phyloP scores from a whole-genome alignment of 176 grass and related monocot genomes.

The Ananas comosus region DNA sequence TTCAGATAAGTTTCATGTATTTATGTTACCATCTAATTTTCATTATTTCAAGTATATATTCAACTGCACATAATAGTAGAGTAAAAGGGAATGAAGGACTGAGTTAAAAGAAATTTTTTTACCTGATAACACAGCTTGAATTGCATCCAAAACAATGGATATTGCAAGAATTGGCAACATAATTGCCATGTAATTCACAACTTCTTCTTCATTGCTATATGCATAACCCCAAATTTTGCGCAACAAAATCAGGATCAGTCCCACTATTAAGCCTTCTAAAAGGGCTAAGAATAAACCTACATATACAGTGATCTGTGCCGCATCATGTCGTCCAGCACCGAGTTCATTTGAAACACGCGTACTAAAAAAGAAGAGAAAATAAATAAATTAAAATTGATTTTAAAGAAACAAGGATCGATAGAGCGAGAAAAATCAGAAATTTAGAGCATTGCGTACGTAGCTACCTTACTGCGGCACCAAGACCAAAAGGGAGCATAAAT shows the following conservation, averaged over 20 bases:
- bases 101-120: neutral
- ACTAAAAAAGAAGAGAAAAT: slow-evolving; percentile 13
- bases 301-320: slow-evolving; percentile 30
- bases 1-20: no score
- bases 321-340: slow-evolving; percentile 47
- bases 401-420: neutral
- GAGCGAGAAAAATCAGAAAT: slow-evolving; percentile 9
- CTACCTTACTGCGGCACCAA: slow-evolving; percentile 55
- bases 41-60: no score
- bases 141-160: slow-evolving; percentile 39
- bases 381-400: neutral
- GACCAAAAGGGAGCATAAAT: slow-evolving; percentile 45
- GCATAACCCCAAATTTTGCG: slow-evolving; percentile 39
- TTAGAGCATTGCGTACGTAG: neutral
- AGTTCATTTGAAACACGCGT: slow-evolving; percentile 62
- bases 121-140: slow-evolving; percentile 67
- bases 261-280: slow-evolving; percentile 25
- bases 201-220: slow-evolving; percentile 49
- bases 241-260: slow-evolving; percentile 25
- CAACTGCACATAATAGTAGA: neutral
- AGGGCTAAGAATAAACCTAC: slow-evolving; percentile 32
- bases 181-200: slow-evolving; percentile 37
- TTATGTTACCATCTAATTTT: no score
- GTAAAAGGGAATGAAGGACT: neutral
- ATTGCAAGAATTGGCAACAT: slow-evolving; percentile 42